Evolutionary conservation across 768 basidiomycete species (phyloP).

Genomic region (Leccinellum rugosiceps): DNA sequence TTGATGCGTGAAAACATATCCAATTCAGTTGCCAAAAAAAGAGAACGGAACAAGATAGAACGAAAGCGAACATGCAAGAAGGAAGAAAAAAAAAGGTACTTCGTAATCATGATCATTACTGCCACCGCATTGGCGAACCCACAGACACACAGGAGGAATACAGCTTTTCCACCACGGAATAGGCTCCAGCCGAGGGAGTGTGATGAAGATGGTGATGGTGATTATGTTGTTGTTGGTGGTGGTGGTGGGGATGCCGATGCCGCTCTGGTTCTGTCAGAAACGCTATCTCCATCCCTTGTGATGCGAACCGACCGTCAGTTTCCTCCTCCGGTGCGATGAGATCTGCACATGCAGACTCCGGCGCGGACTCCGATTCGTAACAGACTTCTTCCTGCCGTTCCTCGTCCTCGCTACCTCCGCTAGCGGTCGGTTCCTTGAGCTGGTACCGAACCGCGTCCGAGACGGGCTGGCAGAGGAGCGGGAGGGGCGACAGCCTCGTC

Average conservation of each 20-base stretch:
- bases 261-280: slow-evolving; percentile 12
- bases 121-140: slow-evolving; percentile 23
- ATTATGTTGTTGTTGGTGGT: not conserved
- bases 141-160: slow-evolving; percentile 20
- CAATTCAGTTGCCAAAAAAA: not conserved
- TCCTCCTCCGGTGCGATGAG: slow-evolving; percentile 4
- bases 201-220: not conserved
- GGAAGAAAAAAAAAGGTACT: not conserved
- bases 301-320: slow-evolving; percentile 16
- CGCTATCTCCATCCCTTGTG: slow-evolving; percentile 10
- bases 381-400: slow-evolving; percentile 1
- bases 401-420: not conserved
- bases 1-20: slow-evolving; percentile 17
- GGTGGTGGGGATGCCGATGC: not conserved
- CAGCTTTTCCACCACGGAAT: slow-evolving; percentile 16
- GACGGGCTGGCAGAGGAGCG: slow-evolving; percentile 33
- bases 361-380: slow-evolving; percentile 12
- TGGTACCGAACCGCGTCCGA: slow-evolving; percentile 33
- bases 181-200: slow-evolving; percentile 1
- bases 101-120: slow-evolving; percentile 7
- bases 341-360: slow-evolving; percentile 21
- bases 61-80: not conserved
- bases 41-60: not conserved
- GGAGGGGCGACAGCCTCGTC: slow-evolving; percentile 26
- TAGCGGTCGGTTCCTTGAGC: slow-evolving; percentile 12